phyloP scores from a whole-genome alignment of 2,329 filamentous ascomycete genomes.

The Stachybotrys chartarum region DNA sequence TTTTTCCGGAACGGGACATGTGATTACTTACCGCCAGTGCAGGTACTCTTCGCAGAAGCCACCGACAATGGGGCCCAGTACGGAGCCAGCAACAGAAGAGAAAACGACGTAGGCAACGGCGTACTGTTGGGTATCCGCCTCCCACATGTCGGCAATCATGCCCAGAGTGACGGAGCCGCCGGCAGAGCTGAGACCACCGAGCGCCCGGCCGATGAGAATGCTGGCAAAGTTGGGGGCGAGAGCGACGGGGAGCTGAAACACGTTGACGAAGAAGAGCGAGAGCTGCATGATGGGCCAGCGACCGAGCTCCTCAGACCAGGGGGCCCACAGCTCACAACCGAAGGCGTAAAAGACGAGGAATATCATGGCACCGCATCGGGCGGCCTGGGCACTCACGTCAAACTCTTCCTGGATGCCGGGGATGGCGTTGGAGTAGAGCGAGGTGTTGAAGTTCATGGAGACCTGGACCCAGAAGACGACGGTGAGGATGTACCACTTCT shows the following conservation, averaged over 20 bases:
- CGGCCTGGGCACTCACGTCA: slow-evolving; percentile 58
- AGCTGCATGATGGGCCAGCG: slow-evolving; percentile 69
- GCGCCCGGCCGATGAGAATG: slow-evolving; percentile 61
- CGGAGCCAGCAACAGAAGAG: slow-evolving; percentile 70
- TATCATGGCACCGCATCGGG: slow-evolving; percentile 66
- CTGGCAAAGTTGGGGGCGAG: slow-evolving; percentile 66
- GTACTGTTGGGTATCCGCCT: slow-evolving; percentile 64
- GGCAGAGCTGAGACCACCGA: slow-evolving; percentile 64
- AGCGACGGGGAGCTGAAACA: slow-evolving; percentile 68
- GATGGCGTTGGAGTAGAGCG: slow-evolving; percentile 64
- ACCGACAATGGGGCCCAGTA: slow-evolving; percentile 71
- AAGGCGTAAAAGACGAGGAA: slow-evolving; percentile 78
- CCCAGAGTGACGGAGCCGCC: slow-evolving; percentile 67
- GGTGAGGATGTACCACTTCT: slow-evolving; percentile 68
- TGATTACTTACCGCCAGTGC: slow-evolving; percentile 49
- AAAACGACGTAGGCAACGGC: slow-evolving; percentile 72
- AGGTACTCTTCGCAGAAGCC: slow-evolving; percentile 65
- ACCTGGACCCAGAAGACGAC: slow-evolving; percentile 68
- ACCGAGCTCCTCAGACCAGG: slow-evolving; percentile 79
- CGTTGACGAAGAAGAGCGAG: slow-evolving; percentile 67
- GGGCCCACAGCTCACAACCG: slow-evolving; percentile 82
- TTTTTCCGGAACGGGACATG: neutral
- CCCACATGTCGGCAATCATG: slow-evolving; percentile 71
- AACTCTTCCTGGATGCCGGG: slow-evolving; percentile 61
- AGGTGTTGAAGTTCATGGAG: slow-evolving; percentile 76